A percentile compares a stretch with the other conserved stretches of the same genome.
Evolutionary conservation across 2,329 filamentous ascomycete genomes (phyloP).

Genomic region (Diaporthe sp.): DNA sequence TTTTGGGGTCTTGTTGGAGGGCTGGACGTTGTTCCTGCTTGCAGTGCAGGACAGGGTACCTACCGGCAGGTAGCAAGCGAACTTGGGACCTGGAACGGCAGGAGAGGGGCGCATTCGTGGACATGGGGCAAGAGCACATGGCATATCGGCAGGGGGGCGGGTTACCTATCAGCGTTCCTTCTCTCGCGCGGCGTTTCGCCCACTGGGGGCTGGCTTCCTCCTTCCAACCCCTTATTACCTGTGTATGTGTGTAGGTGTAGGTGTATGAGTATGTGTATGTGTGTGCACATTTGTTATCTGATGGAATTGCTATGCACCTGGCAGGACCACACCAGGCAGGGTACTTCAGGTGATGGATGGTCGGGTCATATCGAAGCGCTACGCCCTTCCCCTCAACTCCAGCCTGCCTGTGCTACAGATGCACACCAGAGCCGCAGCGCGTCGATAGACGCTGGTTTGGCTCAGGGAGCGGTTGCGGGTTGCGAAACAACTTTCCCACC

Average conservation of each 20-base stretch:
- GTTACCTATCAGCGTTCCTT: conserved; percentile 14
- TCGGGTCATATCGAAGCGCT: not conserved
- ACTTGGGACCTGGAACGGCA: not conserved
- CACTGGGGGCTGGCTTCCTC: not conserved
- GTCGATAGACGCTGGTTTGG: not conserved
- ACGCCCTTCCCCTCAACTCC: not conserved
- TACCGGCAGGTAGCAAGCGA: not conserved
- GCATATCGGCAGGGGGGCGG: not conserved
- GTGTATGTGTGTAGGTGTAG: not conserved
- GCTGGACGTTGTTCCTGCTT: not conserved
- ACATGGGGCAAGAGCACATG: conserved; percentile 8
- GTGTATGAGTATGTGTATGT: not conserved
- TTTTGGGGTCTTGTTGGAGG: not conserved
- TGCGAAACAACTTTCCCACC: not conserved
- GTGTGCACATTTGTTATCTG: not conserved
- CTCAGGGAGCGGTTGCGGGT: not conserved
- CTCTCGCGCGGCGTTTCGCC: conserved; percentile 17
- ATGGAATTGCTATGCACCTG: not conserved
- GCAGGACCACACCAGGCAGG: not conserved
- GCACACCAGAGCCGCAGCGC: not conserved
- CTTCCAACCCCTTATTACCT: not conserved
- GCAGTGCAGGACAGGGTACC: not conserved
- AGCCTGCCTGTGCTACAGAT: not conserved
- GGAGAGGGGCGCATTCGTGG: not conserved
- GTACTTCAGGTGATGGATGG: not conserved